These are phyloP conservation scores for Fusarium sp. DNA, from an alignment of 2,329 filamentous ascomycete species.

Conservation along the genomic window DNA sequence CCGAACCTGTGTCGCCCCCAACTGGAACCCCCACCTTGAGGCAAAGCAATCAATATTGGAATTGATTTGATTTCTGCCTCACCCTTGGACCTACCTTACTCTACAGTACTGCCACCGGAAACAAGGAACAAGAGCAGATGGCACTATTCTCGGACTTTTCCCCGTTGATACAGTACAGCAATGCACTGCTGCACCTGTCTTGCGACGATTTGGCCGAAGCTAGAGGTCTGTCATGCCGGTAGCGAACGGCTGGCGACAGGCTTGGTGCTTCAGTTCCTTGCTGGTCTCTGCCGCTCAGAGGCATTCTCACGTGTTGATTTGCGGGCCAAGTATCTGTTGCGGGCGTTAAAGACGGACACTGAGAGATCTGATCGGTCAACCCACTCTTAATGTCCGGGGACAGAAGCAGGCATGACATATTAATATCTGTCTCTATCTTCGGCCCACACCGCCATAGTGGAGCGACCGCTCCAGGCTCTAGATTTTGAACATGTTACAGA, in stretches of 20 bases:
- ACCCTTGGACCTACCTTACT: background rate
- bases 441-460: constrained; percentile 45
- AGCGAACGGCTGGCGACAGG: constrained; percentile 23
- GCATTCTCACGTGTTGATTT: constrained; percentile 32
- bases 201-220: constrained; percentile 27
- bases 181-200: background rate
- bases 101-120: constrained; percentile 9
- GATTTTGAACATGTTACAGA: constrained; percentile 24
- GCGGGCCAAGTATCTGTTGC: constrained; percentile 37
- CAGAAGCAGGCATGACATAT: constrained; percentile 44
- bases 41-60: constrained; percentile 31
- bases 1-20: constrained; percentile 14
- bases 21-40: constrained; percentile 26
- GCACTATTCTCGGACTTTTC: constrained; percentile 1
- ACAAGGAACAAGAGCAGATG: constrained; percentile 13
- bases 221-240: constrained; percentile 25
- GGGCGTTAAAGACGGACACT: constrained; percentile 40
- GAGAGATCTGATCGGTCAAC: constrained; percentile 46
- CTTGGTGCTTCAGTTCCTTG: constrained; percentile 27
- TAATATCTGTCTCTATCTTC: constrained; percentile 48
- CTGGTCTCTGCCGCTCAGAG: constrained; percentile 22
- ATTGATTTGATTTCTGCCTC: background rate
- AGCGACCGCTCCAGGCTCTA: constrained; percentile 23
- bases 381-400: constrained; percentile 32
- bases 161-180: background rate